These are phyloP conservation scores for Cunninghamia lanceolata DNA, from an alignment of 75 land plant species.

Conservation along the genomic window DNA sequence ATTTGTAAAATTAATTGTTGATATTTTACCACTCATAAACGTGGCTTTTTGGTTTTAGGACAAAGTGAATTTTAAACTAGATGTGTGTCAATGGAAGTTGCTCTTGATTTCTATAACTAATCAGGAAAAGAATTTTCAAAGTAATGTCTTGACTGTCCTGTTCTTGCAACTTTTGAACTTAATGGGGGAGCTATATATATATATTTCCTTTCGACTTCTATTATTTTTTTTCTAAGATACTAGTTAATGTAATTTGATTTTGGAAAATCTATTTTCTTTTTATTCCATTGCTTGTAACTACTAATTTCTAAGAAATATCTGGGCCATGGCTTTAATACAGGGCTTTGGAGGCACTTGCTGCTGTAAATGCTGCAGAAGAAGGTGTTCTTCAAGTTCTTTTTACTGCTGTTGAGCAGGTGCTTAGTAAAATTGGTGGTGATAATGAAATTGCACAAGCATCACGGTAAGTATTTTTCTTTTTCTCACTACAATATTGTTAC, in stretches of 20 bases:
- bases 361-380: conserved; percentile 73
- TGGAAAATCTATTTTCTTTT: not conserved
- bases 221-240: not conserved
- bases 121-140: not conserved
- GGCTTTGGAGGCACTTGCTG: conserved; percentile 72
- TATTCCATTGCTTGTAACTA: not conserved
- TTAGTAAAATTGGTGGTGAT: conserved; percentile 52
- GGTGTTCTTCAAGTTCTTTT: conserved; percentile 76
- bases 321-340: conserved; percentile 25
- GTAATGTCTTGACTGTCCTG: not conserved
- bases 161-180: not conserved
- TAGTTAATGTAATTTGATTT: not conserved
- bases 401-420: conserved; percentile 66
- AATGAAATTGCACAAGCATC: conserved; percentile 79
- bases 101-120: not conserved
- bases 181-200: not conserved
- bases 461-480: conserved; percentile 36
- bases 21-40: not conserved
- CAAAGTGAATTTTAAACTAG: not conserved
- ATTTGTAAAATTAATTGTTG: not conserved
- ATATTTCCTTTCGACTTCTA: not conserved
- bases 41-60: not conserved
- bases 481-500: not conserved
- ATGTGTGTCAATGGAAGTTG: not conserved
- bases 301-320: not conserved